Percentiles rank a stretch among this genome's conserved stretches.
phyloP scores from a whole-genome alignment of 2,329 filamentous ascomycete species.

The Exophiala dermatitidis region DNA sequence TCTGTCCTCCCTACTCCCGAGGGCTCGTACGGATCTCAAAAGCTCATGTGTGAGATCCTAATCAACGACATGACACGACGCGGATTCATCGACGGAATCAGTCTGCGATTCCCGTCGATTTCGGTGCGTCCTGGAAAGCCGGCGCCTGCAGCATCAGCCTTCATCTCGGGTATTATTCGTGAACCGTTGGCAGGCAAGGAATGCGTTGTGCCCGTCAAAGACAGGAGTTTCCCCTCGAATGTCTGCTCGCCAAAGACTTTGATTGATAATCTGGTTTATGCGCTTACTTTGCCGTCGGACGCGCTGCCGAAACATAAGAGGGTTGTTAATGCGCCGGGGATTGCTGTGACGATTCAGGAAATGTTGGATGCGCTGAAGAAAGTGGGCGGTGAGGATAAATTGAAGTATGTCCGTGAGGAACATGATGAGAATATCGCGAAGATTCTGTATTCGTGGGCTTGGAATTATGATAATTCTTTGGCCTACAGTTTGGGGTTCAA shows the following conservation, averaged over 20 bases:
- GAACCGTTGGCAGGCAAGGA: slow-evolving; percentile 53
- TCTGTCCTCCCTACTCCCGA: slow-evolving; percentile 51
- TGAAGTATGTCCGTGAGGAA: slow-evolving; percentile 47
- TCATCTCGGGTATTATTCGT: slow-evolving; percentile 57
- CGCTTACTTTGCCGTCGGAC: slow-evolving; percentile 39
- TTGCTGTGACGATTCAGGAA: slow-evolving; percentile 46
- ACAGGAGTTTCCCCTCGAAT: slow-evolving; percentile 47
- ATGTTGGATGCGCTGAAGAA: slow-evolving; percentile 51
- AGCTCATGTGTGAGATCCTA: slow-evolving; percentile 55
- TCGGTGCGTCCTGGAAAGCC: slow-evolving; percentile 55
- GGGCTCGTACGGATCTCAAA: slow-evolving; percentile 57
- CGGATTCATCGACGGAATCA: slow-evolving; percentile 52
- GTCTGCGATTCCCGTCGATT: slow-evolving; percentile 55
- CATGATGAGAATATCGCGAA: slow-evolving; percentile 44
- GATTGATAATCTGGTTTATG: slow-evolving; percentile 48
- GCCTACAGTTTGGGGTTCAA: slow-evolving; percentile 47
- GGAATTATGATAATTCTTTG: slow-evolving; percentile 48
- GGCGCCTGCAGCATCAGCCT: slow-evolving; percentile 56
- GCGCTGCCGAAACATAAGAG: slow-evolving; percentile 41
- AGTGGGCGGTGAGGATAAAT: slow-evolving; percentile 48
- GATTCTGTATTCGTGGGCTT: slow-evolving; percentile 52
- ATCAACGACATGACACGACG: slow-evolving; percentile 58
- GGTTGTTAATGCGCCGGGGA: slow-evolving; percentile 53
- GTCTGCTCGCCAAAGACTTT: slow-evolving; percentile 49
- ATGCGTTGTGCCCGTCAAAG: slow-evolving; percentile 47